phyloP scores from a whole-genome alignment of 805 yeast genomes.

The Suhomyces kilbournensis region DNA sequence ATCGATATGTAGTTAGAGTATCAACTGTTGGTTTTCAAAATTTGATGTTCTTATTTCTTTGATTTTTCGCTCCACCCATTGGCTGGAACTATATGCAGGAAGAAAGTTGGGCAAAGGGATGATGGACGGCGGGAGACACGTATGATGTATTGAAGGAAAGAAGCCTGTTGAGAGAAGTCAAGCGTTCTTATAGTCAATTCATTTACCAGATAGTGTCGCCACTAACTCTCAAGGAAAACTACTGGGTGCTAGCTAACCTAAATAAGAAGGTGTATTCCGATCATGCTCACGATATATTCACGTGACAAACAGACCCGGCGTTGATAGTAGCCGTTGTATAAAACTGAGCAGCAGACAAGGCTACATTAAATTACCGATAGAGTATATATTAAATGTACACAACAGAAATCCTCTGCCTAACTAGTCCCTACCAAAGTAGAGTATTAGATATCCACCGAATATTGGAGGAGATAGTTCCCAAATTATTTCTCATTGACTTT shows the following conservation, averaged over 20 bases:
- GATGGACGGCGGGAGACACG: neutral
- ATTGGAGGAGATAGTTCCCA: neutral
- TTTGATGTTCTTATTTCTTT: constrained; percentile 4
- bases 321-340: neutral
- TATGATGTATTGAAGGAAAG: neutral
- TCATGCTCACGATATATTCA: neutral
- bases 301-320: neutral
- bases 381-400: constrained; percentile 6
- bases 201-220: neutral
- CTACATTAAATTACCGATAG: neutral
- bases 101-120: neutral
- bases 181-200: neutral
- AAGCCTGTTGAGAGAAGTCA: neutral
- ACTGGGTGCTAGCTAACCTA: neutral
- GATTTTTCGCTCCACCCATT: constrained; percentile 10
- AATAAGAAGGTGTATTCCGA: neutral
- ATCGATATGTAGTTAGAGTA: neutral
- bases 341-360: neutral
- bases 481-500: constrained; percentile 4
- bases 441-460: neutral
- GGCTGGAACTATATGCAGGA: constrained; percentile 11
- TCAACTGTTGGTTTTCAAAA: neutral
- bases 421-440: constrained; percentile 2
- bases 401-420: constrained; percentile 1
- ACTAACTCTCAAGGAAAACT: neutral